Evolutionary conservation across 169 alveolate genomes (phyloP), one percentile per base, ranked within the genome.

Genomic region (Theileria annulata): DNA sequence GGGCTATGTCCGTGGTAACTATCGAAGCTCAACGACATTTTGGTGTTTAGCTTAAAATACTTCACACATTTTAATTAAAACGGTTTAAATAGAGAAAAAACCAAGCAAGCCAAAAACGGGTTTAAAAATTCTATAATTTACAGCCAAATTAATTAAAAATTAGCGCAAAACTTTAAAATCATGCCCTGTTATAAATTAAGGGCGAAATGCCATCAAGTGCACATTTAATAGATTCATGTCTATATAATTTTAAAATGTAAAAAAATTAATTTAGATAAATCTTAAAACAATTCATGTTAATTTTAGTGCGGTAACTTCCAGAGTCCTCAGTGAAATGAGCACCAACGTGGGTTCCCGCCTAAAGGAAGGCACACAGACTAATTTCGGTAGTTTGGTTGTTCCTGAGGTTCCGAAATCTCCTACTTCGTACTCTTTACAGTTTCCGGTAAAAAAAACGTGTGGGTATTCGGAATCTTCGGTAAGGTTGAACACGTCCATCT

Each of bases 391-490:
- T 27, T 58, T 63, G 0, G 71, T 66, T 3, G 54, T n/a, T 9
- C 27, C 58, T 19, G 47, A 35, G 59, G 33, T 25, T 17, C 74
- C 78, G 13, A 73, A 15, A 8, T 13, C 48, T n/a, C 71, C 77
- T 3, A 64, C 35, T 28, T 77, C 86, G 42, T 17, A 84, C 35
- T 84, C 84, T 17, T 60, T 35, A 30, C 72, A 47, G 68, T 84
- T 78, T 8, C 90, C 90, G 67, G 84, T 77, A 66, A 84, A 77
- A 17, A 84, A 49, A 15, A 84, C 87, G 31, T 84, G 90, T 23
- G 90, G 90, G 56, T 5, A 84, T 31, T 84, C 90, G 31, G 47
- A 27, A 68, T 84, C 87, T 47, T 84, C 79, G 25, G 63, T 66
- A 30, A 82, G 62, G 48, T 66, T 74, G 63, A 82, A 69, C 71